A percentile compares a stretch with the other conserved stretches of the same genome.
Evolutionary conservation across 2,329 filamentous ascomycete species (phyloP).

Genomic region (Hypoxylon sp.): DNA sequence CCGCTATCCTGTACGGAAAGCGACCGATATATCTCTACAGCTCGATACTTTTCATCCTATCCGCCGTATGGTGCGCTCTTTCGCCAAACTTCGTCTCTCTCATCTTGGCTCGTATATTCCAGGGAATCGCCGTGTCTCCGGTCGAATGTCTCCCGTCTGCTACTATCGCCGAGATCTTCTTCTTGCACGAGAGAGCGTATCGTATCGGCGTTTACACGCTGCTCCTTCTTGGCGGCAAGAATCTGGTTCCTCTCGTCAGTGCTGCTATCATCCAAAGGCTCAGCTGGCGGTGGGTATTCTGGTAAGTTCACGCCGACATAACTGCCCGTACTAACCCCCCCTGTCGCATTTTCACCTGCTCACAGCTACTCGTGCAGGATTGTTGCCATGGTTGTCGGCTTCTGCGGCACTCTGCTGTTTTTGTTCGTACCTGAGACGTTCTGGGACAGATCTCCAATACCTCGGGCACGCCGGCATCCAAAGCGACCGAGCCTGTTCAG

Average conservation of each 20-base stretch:
- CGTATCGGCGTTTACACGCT: slow-evolving; percentile 93
- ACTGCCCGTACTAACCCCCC: background rate
- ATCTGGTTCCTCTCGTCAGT: slow-evolving; percentile 85
- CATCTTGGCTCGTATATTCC: slow-evolving; percentile 81
- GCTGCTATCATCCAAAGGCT: slow-evolving; percentile 81
- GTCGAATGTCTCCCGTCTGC: slow-evolving; percentile 93
- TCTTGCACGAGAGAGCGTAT: slow-evolving; percentile 91
- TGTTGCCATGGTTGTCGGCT: slow-evolving; percentile 79
- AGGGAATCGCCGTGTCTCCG: slow-evolving; percentile 86
- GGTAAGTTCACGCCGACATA: slow-evolving; percentile 56
- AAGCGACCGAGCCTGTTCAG: slow-evolving; percentile 57
- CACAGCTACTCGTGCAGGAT: slow-evolving; percentile 61
- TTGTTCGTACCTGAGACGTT: slow-evolving; percentile 95
- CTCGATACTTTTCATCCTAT: slow-evolving; percentile 77
- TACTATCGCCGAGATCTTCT: slow-evolving; percentile 96
- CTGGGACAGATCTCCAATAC: slow-evolving; percentile 82
- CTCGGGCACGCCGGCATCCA: slow-evolving; percentile 48
- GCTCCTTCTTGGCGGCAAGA: slow-evolving; percentile 88
- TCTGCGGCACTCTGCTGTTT: slow-evolving; percentile 77
- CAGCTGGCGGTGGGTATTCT: slow-evolving; percentile 92
- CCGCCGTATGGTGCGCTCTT: slow-evolving; percentile 84
- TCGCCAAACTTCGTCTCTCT: slow-evolving; percentile 83
- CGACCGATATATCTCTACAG: slow-evolving; percentile 86
- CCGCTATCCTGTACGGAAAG: slow-evolving; percentile 90
- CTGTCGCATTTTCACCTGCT: slow-evolving; percentile 1